Percentiles rank a stretch among this genome's conserved stretches.
phyloP scores from a whole-genome alignment of 257 asterid genomes.

The Solanum bulbocastanum region DNA sequence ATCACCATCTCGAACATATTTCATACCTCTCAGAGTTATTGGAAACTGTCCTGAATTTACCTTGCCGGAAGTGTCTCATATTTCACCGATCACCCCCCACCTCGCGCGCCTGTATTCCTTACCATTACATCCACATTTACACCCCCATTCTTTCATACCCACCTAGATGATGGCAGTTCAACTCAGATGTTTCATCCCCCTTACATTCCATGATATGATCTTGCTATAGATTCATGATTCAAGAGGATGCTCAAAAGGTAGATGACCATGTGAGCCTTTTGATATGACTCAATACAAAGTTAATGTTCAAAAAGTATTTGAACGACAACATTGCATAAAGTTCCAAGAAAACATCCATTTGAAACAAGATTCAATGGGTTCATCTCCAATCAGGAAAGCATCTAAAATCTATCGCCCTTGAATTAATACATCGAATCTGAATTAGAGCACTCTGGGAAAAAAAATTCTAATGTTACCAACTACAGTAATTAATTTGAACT shows the following conservation, averaged over 20 bases:
- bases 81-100: not conserved
- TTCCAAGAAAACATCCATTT: not conserved
- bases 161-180: not conserved
- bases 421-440: not conserved
- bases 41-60: not conserved
- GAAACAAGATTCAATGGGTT: not conserved
- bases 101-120: not conserved
- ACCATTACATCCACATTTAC: not conserved
- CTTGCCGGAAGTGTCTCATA: not conserved
- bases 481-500: not conserved
- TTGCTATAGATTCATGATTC: not conserved
- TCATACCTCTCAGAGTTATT: not conserved
- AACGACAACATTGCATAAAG: not conserved
- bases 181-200: not conserved
- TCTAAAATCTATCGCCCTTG: not conserved
- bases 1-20: not conserved
- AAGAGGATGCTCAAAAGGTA: not conserved
- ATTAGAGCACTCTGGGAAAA: not conserved
- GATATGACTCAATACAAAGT: not conserved
- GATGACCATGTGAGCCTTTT: not conserved
- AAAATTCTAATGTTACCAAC: not conserved
- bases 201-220: not conserved
- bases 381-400: not conserved
- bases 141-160: not conserved
- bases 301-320: not conserved